Percentiles rank a stretch among this genome's conserved stretches.
phyloP scores from a whole-genome alignment of 805 yeast species.

The Saturnispora besseyi region DNA sequence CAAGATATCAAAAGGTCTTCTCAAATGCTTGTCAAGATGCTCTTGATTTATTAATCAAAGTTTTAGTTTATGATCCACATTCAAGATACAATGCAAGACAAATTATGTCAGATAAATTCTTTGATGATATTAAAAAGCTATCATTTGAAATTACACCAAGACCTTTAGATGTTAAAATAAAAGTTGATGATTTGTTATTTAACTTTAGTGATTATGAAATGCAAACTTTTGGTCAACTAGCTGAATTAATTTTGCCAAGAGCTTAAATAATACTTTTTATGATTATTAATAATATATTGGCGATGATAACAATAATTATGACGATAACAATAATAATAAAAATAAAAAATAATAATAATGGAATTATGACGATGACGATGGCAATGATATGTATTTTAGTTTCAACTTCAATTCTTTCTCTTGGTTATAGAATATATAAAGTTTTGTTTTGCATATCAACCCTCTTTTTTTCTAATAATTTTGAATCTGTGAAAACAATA shows the following conservation, averaged over 20 bases:
- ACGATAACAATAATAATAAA: not conserved
- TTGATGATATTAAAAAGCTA: constrained; percentile 67
- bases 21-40: constrained; percentile 79
- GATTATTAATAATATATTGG: constrained; percentile 1
- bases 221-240: constrained; percentile 22
- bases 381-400: not conserved
- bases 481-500: not conserved
- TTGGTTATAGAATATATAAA: not conserved
- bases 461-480: not conserved
- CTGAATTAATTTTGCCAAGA: constrained; percentile 20
- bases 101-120: constrained; percentile 81
- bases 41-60: constrained; percentile 68
- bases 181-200: constrained; percentile 39
- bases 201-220: constrained; percentile 64
- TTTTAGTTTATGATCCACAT: constrained; percentile 87
- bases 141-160: constrained; percentile 32
- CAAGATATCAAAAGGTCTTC: constrained; percentile 50
- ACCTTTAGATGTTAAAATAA: constrained; percentile 29
- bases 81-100: constrained; percentile 70
- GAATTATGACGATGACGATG: not conserved
- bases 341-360: not conserved
- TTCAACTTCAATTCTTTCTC: not conserved
- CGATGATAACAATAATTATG: constrained; percentile 2
- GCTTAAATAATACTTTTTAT: constrained; percentile 5
- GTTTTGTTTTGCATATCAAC: not conserved